phyloP scores from a whole-genome alignment of 495 filamentous ascomycete genomes.

The Cercophora newfieldiana region DNA sequence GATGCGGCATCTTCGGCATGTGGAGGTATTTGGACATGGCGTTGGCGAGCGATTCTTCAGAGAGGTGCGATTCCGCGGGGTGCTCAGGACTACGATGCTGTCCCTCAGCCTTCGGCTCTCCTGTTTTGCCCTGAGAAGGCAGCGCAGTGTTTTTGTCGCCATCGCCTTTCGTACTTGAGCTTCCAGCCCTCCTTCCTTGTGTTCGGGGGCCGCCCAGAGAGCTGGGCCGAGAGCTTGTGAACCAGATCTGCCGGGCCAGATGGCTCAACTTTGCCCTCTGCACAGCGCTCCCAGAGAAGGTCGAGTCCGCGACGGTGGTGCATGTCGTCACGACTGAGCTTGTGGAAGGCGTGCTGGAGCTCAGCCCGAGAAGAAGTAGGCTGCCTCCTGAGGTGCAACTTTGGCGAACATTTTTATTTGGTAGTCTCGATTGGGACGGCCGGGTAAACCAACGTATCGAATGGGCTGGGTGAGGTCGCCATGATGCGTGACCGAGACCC shows the following conservation, averaged over 20 bases:
- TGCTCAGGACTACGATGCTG: slow-evolving; percentile 15
- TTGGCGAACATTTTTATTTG: slow-evolving; percentile 36
- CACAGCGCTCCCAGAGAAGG: slow-evolving; percentile 31
- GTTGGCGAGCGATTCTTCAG: slow-evolving; percentile 39
- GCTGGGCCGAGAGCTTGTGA: slow-evolving; percentile 29
- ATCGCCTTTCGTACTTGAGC: slow-evolving; percentile 41
- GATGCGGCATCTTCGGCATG: slow-evolving; percentile 68
- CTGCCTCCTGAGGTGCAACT: slow-evolving; percentile 46
- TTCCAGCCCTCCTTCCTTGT: slow-evolving; percentile 25
- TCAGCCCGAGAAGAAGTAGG: slow-evolving; percentile 40
- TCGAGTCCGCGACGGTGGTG: slow-evolving; percentile 42
- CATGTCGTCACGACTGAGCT: slow-evolving; percentile 43
- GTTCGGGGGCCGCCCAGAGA: slow-evolving; percentile 18
- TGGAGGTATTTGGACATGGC: slow-evolving; percentile 59
- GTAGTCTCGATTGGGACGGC: slow-evolving; percentile 20
- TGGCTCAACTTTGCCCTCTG: slow-evolving; percentile 41
- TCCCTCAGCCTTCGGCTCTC: slow-evolving; percentile 14
- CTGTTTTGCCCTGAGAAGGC: slow-evolving; percentile 18
- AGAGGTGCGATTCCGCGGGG: slow-evolving; percentile 20
- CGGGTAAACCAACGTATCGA: slow-evolving; percentile 21
- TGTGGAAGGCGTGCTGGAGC: slow-evolving; percentile 41
- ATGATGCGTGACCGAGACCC: slow-evolving; percentile 16
- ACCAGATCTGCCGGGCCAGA: slow-evolving; percentile 42
- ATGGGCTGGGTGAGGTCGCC: slow-evolving; percentile 17
- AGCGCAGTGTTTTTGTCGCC: slow-evolving; percentile 21